These are phyloP conservation scores for Russula foetens DNA, from an alignment of 768 basidiomycete genomes.

Conservation along the genomic window DNA sequence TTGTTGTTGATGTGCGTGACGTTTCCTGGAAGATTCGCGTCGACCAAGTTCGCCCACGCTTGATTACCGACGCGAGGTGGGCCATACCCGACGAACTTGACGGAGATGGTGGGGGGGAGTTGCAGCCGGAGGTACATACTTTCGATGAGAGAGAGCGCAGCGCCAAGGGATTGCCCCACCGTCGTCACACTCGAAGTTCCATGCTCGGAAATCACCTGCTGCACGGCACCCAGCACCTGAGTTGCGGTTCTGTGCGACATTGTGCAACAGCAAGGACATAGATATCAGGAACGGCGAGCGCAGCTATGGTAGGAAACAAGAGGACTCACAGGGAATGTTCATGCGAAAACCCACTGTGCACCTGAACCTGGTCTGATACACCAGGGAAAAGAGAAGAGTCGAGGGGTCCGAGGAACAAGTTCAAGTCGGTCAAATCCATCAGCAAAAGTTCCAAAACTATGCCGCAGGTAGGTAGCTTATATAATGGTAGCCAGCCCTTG, in stretches of 20 bases:
- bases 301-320: too few relatives aligned
- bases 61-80: constrained; percentile 41
- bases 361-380: constrained; percentile 20
- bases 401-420: background rate
- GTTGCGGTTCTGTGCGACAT: constrained; percentile 29
- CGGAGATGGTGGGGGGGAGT: constrained; percentile 23
- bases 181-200: constrained; percentile 35
- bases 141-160: constrained; percentile 25
- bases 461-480: too few relatives aligned
- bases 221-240: constrained; percentile 34
- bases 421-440: background rate
- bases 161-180: constrained; percentile 31
- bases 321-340: constrained; percentile 31
- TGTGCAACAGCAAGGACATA: background rate
- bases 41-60: constrained; percentile 24
- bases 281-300: background rate
- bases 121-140: constrained; percentile 23
- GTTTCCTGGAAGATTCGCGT: constrained; percentile 17
- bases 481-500: too few relatives aligned
- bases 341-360: too few relatives aligned
- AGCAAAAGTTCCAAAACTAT: too few relatives aligned
- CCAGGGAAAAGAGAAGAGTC: background rate
- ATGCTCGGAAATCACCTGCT: constrained; percentile 29
- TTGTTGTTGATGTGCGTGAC: constrained; percentile 32
- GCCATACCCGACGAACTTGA: constrained; percentile 39